Conservation (phyloP, 2,329 filamentous ascomycete genomes). For the Didymella exigua region DNA sequence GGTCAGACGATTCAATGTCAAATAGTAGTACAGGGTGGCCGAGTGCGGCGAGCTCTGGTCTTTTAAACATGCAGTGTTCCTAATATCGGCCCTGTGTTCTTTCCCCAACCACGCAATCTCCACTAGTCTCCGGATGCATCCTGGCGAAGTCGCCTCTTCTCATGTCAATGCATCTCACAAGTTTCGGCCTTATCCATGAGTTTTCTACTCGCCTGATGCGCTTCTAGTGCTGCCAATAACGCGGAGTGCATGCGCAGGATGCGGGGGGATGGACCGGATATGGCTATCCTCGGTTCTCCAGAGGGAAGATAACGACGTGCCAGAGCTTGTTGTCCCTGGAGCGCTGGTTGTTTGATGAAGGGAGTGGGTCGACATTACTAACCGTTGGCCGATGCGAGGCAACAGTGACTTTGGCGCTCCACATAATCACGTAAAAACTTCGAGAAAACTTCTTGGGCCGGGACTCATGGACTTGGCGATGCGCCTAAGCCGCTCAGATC, state of each 20-base stretch:
- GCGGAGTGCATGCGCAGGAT: conserved; percentile 31
- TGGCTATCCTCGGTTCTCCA: conserved; percentile 28
- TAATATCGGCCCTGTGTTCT: conserved; percentile 34
- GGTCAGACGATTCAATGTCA: conserved; percentile 3
- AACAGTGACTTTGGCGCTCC: conserved; percentile 30
- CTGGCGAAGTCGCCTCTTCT: conserved; percentile 27
- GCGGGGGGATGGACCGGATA: conserved; percentile 28
- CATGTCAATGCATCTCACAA: conserved; percentile 18
- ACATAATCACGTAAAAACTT: conserved; percentile 43
- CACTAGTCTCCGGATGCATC: conserved; percentile 33
- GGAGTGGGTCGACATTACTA: conserved; percentile 38
- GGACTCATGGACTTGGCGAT: conserved; percentile 27
- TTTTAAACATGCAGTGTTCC: conserved; percentile 32
- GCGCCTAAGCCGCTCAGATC: conserved; percentile 20
- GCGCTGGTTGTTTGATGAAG: conserved; percentile 25
- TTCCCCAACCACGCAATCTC: conserved; percentile 26
- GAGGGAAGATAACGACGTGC: conserved; percentile 10
- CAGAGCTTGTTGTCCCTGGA: conserved; percentile 12
- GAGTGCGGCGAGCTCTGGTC: conserved; percentile 19
- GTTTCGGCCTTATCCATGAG: conserved; percentile 12
- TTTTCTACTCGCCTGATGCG: conserved; percentile 6
- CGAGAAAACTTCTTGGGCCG: conserved; percentile 32
- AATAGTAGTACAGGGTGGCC: conserved; percentile 6
- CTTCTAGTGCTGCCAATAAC: conserved; percentile 16
- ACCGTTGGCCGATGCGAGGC: conserved; percentile 32